These are phyloP conservation scores for Suillus subaureus DNA, from an alignment of 768 basidiomycete species.

Conservation along the genomic window DNA sequence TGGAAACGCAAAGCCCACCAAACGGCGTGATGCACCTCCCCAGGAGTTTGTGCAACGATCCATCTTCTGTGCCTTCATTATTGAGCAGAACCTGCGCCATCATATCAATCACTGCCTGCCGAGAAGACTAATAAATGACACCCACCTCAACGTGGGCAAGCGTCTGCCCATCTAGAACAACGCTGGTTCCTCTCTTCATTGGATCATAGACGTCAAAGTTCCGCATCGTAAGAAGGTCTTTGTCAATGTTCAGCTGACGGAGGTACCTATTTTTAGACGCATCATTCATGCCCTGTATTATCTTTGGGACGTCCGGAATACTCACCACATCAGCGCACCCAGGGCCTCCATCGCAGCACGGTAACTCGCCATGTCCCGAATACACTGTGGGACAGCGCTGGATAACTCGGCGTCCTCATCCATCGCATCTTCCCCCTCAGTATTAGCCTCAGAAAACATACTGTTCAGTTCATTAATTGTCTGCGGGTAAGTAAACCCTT, in stretches of 20 bases:
- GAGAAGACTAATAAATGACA: neutral
- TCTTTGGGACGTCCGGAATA: constrained; percentile 5
- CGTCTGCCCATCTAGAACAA: constrained; percentile 93
- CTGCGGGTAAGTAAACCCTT: constrained; percentile 78
- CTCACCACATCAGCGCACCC: constrained; percentile 89
- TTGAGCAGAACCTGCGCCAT: constrained; percentile 74
- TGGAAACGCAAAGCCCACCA: constrained; percentile 49
- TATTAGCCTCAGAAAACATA: constrained; percentile 52
- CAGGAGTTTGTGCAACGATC: constrained; percentile 82
- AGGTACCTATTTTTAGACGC: constrained; percentile 60
- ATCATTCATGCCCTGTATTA: neutral
- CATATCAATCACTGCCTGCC: constrained; percentile 9
- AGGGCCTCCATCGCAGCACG: constrained; percentile 78
- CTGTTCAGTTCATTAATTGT: constrained; percentile 68
- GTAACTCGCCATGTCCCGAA: constrained; percentile 70
- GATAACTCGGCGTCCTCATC: constrained; percentile 43
- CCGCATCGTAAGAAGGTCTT: constrained; percentile 91
- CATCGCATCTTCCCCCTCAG: constrained; percentile 45
- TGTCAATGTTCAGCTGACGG: constrained; percentile 92
- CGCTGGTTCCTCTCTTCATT: constrained; percentile 83
- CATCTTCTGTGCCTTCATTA: constrained; percentile 91
- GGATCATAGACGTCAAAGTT: constrained; percentile 99
- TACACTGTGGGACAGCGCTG: constrained; percentile 62
- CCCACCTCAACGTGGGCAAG: constrained; percentile 90
- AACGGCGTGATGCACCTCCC: constrained; percentile 89